Evolutionary conservation across 2,329 filamentous ascomycete genomes (phyloP).

Genomic region (Nothomitra cinnamomea): DNA sequence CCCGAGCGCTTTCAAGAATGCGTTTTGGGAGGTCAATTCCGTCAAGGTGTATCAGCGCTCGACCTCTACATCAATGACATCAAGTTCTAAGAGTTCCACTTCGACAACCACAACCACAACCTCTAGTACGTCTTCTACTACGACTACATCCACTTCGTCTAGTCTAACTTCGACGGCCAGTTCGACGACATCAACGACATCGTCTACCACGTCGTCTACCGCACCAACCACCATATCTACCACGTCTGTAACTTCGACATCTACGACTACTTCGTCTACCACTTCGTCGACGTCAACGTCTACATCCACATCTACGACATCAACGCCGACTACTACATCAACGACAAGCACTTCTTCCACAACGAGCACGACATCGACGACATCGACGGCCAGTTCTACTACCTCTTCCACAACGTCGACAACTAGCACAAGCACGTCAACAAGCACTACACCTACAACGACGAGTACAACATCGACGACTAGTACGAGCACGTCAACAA

Average conservation of each 20-base stretch:
- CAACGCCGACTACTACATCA: too few species aligned
- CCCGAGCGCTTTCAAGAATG: conserved; percentile 10
- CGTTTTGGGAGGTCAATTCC: conserved; percentile 13
- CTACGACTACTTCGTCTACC: too few species aligned
- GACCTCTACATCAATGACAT: not conserved
- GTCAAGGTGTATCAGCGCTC: conserved; percentile 13
- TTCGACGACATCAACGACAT: too few species aligned
- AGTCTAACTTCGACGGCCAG: not conserved
- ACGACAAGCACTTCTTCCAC: too few species aligned
- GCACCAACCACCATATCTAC: too few species aligned
- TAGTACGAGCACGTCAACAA: not conserved
- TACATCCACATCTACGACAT: too few species aligned
- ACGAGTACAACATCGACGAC: not conserved
- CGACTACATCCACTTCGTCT: not conserved
- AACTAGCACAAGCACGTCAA: not conserved
- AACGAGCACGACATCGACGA: too few species aligned
- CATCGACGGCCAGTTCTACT: too few species aligned
- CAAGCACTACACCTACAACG: not conserved
- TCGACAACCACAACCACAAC: not conserved
- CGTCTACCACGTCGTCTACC: too few species aligned
- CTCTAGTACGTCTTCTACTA: not conserved
- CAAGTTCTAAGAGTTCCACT: not conserved
- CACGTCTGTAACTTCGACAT: too few species aligned
- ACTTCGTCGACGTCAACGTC: too few species aligned
- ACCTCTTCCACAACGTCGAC: not conserved